phyloP scores from a whole-genome alignment of 73 alveolate genomes.

The Paramecium bursaria region DNA sequence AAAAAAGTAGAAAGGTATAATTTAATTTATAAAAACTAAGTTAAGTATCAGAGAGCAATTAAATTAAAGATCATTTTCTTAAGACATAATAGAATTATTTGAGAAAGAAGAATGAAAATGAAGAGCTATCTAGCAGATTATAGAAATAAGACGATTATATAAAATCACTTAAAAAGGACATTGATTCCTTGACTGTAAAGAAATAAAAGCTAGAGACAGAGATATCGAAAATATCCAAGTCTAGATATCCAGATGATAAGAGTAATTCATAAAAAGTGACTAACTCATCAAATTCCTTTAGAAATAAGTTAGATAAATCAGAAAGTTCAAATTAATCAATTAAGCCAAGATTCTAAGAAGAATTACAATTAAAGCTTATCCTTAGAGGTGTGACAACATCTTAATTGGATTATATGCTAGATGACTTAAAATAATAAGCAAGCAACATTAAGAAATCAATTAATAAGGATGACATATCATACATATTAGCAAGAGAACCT shows the following conservation, averaged over 20 bases:
- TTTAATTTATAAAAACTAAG: background rate
- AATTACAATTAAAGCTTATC: conserved; percentile 29
- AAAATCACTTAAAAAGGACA: background rate
- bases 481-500: conserved; percentile 30
- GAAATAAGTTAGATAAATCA: conserved; percentile 14
- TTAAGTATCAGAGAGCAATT: background rate
- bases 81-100: background rate
- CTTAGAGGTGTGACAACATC: conserved; percentile 39
- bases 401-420: conserved; percentile 16
- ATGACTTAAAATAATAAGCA: conserved; percentile 40
- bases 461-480: conserved; percentile 7
- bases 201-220: conserved; percentile 3
- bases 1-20: background rate
- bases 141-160: background rate
- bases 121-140: background rate
- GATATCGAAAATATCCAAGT: background rate
- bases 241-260: background rate
- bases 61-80: background rate
- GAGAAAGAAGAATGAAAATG: background rate
- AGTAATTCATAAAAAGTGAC: background rate
- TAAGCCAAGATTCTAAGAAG: conserved; percentile 17
- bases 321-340: background rate
- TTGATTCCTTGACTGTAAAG: background rate
- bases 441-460: background rate
- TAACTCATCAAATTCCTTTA: conserved; percentile 27